Evolutionary conservation across 2,329 filamentous ascomycete species (phyloP).

Genomic region (Aspergillus pseudoterreus): DNA sequence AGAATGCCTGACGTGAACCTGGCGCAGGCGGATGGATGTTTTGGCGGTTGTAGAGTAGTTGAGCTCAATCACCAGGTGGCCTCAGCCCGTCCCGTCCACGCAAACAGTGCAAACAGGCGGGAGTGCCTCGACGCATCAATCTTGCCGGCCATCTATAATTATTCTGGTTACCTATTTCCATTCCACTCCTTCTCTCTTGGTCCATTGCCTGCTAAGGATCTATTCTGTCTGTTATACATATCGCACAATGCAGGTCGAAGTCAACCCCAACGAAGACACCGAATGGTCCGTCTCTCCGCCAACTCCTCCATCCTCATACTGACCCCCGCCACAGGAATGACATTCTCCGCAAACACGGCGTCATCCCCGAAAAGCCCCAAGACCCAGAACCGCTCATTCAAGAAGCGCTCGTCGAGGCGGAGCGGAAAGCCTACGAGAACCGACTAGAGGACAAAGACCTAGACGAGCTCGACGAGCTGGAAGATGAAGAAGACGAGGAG

Average conservation of each 20-base stretch:
- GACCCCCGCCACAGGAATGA: conserved; percentile 71
- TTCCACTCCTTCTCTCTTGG: not conserved
- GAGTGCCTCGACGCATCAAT: not conserved
- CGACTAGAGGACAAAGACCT: conserved; percentile 89
- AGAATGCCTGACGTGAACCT: conserved; percentile 6
- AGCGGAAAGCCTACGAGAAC: conserved; percentile 83
- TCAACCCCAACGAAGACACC: conserved; percentile 94
- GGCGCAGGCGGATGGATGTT: conserved; percentile 11
- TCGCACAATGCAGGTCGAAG: conserved; percentile 64
- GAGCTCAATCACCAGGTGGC: conserved; percentile 36
- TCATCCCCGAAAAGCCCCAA: conserved; percentile 96
- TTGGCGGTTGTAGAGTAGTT: conserved; percentile 6
- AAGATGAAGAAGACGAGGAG: conserved; percentile 91
- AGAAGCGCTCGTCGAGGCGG: conserved; percentile 83
- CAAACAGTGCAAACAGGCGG: conserved; percentile 41
- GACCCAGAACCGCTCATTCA: conserved; percentile 95
- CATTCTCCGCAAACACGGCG: conserved; percentile 90
- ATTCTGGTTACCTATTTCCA: conserved; percentile 8
- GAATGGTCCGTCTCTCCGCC: conserved; percentile 66
- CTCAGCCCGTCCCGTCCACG: conserved; percentile 8
- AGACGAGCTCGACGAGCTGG: conserved; percentile 87
- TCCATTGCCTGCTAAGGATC: not conserved
- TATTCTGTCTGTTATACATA: conserved; percentile 1
- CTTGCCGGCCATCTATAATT: conserved; percentile 15
- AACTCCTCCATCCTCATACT: conserved; percentile 5